These are phyloP conservation scores for Didymella sp. DNA, from an alignment of 2,329 filamentous ascomycete species.

Conservation along the genomic window DNA sequence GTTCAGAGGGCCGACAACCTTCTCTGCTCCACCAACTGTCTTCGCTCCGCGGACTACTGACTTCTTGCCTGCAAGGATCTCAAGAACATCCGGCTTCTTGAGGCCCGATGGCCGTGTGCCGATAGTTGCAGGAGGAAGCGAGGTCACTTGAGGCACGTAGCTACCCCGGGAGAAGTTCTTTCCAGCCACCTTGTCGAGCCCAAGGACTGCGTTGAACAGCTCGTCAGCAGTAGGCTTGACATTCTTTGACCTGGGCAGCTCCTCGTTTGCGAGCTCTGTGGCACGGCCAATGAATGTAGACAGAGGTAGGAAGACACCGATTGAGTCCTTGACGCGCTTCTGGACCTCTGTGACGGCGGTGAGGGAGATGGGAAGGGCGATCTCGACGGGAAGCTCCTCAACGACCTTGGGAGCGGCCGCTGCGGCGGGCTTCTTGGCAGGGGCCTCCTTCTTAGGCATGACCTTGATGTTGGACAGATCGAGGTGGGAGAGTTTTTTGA, in stretches of 20 bases:
- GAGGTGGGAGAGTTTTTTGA: constrained; percentile 79
- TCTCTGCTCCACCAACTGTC: constrained; percentile 36
- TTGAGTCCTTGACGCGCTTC: constrained; percentile 75
- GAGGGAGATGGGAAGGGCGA: constrained; percentile 80
- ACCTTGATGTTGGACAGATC: constrained; percentile 96
- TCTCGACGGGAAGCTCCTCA: constrained; percentile 59
- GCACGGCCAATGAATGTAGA: constrained; percentile 88
- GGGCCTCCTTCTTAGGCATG: constrained; percentile 57
- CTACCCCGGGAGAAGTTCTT: constrained; percentile 62
- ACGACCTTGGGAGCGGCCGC: constrained; percentile 49
- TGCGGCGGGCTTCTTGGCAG: constrained; percentile 56
- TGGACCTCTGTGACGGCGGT: constrained; percentile 80
- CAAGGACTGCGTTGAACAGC: constrained; percentile 88
- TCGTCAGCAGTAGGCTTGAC: constrained; percentile 76
- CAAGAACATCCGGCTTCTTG: constrained; percentile 78
- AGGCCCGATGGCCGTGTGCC: constrained; percentile 48
- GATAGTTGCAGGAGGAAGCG: constrained; percentile 44
- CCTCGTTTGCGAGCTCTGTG: constrained; percentile 84
- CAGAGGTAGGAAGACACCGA: constrained; percentile 82
- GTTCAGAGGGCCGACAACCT: constrained; percentile 65
- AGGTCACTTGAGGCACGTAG: constrained; percentile 75
- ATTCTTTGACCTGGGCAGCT: constrained; percentile 72
- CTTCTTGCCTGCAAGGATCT: constrained; percentile 66
- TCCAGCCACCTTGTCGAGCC: constrained; percentile 62
- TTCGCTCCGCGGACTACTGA: constrained; percentile 38